These are phyloP conservation scores for Macadamia tetraphylla DNA, from an alignment of 164 flowering plant genomes.

Conservation along the genomic window DNA sequence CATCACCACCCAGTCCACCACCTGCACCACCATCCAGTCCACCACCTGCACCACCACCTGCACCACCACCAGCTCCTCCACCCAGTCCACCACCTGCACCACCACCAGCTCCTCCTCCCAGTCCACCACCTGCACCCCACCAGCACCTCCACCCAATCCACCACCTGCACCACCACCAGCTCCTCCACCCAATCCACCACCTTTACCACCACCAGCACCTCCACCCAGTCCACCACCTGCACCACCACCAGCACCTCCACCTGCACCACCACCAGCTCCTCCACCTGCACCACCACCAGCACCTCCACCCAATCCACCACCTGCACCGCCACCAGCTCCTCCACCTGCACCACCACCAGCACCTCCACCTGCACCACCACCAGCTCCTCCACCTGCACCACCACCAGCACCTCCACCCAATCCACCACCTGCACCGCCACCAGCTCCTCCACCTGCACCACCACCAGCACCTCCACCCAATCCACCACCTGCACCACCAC, in stretches of 20 bases:
- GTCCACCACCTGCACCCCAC: not conserved
- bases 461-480: not conserved
- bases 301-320: conserved; percentile 8
- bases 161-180: not conserved
- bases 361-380: not conserved
- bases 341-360: not conserved
- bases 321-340: not conserved
- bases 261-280: conserved; percentile 7
- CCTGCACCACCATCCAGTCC: conserved; percentile 3
- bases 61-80: not conserved
- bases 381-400: not conserved
- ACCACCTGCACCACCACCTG: conserved; percentile 3
- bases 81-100: not conserved
- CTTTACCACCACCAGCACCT: not conserved
- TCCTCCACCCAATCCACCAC: conserved; percentile 1
- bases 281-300: conserved; percentile 1
- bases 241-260: not conserved
- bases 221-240: not conserved
- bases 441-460: not conserved
- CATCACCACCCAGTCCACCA: conserved; percentile 4
- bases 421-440: not conserved
- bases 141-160: not conserved
- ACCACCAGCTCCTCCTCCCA: not conserved
- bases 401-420: conserved; percentile 1
- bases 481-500: not conserved